phyloP scores from a whole-genome alignment of 352 stramenopile genomes.

The Phytophthora lateralis region DNA sequence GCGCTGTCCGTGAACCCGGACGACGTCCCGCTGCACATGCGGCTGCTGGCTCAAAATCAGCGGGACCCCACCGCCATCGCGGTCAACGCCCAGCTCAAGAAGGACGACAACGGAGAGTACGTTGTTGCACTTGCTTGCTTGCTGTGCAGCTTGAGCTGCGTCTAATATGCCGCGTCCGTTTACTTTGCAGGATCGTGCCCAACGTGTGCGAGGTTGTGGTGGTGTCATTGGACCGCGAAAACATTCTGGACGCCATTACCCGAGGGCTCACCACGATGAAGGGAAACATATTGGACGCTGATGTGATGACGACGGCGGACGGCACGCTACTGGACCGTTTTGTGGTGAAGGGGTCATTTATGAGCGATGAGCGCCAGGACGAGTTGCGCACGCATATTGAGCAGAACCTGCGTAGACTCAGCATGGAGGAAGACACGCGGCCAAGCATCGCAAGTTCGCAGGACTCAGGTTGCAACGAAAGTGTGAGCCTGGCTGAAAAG shows the following conservation, averaged over 20 bases:
- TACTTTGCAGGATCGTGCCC: constrained; percentile 55
- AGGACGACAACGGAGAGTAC: constrained; percentile 88
- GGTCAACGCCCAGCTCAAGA: constrained; percentile 84
- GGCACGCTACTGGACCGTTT: constrained; percentile 84
- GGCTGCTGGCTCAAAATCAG: constrained; percentile 80
- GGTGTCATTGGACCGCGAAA: constrained; percentile 78
- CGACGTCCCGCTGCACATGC: constrained; percentile 90
- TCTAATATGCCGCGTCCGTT: constrained; percentile 11
- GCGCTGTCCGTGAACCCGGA: constrained; percentile 85
- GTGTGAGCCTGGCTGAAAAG: constrained; percentile 64
- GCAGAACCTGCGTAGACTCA: constrained; percentile 74
- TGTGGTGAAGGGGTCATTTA: constrained; percentile 81
- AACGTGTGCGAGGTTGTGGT: constrained; percentile 87
- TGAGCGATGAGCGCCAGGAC: constrained; percentile 76
- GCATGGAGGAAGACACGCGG: constrained; percentile 48
- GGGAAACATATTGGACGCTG: constrained; percentile 84
- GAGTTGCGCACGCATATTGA: constrained; percentile 76
- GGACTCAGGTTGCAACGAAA: constrained; percentile 26
- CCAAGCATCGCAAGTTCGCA: constrained; percentile 23
- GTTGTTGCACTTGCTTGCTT: constrained; percentile 10
- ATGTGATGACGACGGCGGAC: constrained; percentile 88
- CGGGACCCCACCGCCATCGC: constrained; percentile 81
- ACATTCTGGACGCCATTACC: constrained; percentile 82
- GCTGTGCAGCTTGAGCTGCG: not conserved
- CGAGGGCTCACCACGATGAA: constrained; percentile 83